Percentiles rank a stretch among this genome's conserved stretches.
Conservation (phyloP, 2,329 filamentous ascomycete genomes). For the Penicillium hesseltinei region DNA sequence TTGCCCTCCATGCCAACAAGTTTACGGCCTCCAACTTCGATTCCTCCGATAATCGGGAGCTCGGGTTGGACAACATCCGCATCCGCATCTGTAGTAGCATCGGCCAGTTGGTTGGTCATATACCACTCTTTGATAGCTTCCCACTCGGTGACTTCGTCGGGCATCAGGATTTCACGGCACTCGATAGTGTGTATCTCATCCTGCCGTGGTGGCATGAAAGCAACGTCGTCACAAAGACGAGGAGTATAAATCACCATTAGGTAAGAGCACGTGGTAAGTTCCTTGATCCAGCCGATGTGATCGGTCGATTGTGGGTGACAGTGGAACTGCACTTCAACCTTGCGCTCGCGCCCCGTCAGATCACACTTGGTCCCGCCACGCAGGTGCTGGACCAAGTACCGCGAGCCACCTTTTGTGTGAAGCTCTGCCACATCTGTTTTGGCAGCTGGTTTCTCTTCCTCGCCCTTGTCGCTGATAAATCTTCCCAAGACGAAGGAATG, state of each 20-base stretch:
- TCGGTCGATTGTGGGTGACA: constrained; percentile 75
- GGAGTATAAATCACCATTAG: constrained; percentile 91
- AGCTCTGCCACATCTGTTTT: constrained; percentile 58
- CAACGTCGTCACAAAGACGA: constrained; percentile 80
- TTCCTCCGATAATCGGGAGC: constrained; percentile 54
- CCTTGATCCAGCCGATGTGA: constrained; percentile 88
- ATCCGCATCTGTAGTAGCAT: constrained; percentile 25
- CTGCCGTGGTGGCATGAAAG: constrained; percentile 78
- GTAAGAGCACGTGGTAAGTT: constrained; percentile 86
- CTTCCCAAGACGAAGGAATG: constrained; percentile 75
- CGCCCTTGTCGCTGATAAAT: constrained; percentile 38
- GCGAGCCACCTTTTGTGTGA: constrained; percentile 77
- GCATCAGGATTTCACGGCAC: constrained; percentile 68
- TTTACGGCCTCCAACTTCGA: constrained; percentile 57
- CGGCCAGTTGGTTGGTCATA: constrained; percentile 32
- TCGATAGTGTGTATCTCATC: constrained; percentile 73
- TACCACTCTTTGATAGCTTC: constrained; percentile 38
- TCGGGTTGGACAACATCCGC: constrained; percentile 19
- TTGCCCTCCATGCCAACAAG: constrained; percentile 56
- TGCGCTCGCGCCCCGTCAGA: constrained; percentile 75
- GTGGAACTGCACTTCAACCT: constrained; percentile 75
- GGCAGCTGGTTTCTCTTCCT: constrained; percentile 32
- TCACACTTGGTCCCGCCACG: constrained; percentile 81
- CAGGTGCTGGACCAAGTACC: constrained; percentile 81
- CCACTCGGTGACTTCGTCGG: constrained; percentile 54